These are phyloP conservation scores for Pichia paraexigua DNA, from an alignment of 805 yeast species.

Conservation along the genomic window DNA sequence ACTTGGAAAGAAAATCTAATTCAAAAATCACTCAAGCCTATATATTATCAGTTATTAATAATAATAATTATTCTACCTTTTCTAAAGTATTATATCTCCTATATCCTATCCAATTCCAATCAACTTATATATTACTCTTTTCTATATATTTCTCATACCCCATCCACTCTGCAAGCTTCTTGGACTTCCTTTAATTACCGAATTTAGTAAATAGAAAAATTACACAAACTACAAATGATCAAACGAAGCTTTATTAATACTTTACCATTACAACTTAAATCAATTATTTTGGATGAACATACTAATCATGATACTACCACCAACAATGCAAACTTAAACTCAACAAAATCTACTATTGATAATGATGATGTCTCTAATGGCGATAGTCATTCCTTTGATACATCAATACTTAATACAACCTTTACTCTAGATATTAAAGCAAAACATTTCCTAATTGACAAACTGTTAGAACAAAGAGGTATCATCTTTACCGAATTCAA, in stretches of 20 bases:
- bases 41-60: neutral
- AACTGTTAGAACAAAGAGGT: conserved; percentile 19
- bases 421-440: conserved; percentile 5
- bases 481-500: conserved; percentile 20
- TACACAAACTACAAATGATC: conserved; percentile 9
- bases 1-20: neutral
- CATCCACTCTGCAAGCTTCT: too few species aligned
- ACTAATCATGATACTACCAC: neutral
- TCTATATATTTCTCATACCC: neutral
- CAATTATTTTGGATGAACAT: conserved; percentile 7
- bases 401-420: neutral
- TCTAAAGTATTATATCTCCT: neutral
- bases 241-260: conserved; percentile 16
- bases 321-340: too few species aligned
- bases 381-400: conserved; percentile 1
- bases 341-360: neutral
- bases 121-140: neutral
- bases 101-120: neutral
- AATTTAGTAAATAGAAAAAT: too few species aligned
- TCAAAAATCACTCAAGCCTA: neutral
- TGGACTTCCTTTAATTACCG: too few species aligned
- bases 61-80: neutral
- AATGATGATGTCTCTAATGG: neutral
- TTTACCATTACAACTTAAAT: conserved; percentile 13
- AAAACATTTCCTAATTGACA: conserved; percentile 10